Evolutionary conservation across 2,329 filamentous ascomycete genomes (phyloP), one percentile per base, ranked within the genome.

Genomic region (Claviceps paspali): DNA sequence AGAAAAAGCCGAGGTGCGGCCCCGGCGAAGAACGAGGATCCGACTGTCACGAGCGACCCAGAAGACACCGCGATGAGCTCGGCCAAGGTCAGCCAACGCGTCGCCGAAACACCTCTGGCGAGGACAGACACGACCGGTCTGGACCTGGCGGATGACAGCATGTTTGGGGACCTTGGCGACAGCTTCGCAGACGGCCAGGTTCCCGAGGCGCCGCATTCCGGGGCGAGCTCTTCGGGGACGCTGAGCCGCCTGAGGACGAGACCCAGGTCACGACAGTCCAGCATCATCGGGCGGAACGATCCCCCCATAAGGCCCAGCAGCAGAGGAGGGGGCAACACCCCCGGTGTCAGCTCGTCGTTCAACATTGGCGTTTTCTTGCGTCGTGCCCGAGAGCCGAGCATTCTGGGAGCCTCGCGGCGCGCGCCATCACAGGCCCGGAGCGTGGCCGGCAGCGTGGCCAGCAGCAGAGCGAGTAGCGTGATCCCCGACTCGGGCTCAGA

Each of bases 381-480:
- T 28, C 64, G 74, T 31, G 61, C 62, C 14, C 61, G 74, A 32
- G 72, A 79, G 50, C 73, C 71, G 2, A 79, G 74, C 51, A 77
- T 79, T 38, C 52, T 79, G 29, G 67, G 70, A 5, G 67, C 68
- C 1, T 60, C 61, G 3, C 64, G 67, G 42, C 70, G 57, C 40
- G 51, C 57, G 15, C 50, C 52, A 18, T 50, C 50, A n/a, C 49
- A 59, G 50, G 55, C 47, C 4, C 34, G 40, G 9, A 42, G 40
- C 18, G 26, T 37, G 3, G 30, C 38, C 3, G 39, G 31, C 9
- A 41, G 39, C 15, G 26, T 26, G 12, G 11, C 36, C 7, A 39
- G 40, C 37, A 39, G 40, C 18, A 36, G 37, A 14, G 30, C 40
- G 29, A 54, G 42, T 26, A 52, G 39, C 5, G 50, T 52, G 22